Evolutionary conservation across 108 stramenopile genomes (phyloP), one percentile per base, ranked within the genome.

Genomic region (Discostella pseudostelligera): DNA sequence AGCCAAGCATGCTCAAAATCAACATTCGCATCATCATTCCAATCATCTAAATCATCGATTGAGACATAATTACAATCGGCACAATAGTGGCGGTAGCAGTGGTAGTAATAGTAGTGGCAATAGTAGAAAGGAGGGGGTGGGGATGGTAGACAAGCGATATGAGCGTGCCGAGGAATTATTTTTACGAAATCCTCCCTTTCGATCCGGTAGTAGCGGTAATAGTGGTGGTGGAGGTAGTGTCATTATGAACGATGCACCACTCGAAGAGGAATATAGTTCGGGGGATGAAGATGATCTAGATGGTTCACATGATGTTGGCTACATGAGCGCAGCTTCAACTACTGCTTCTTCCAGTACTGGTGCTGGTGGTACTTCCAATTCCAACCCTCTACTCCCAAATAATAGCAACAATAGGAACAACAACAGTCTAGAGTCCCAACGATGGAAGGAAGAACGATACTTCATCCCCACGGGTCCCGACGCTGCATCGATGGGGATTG

Each of bases 211-310:
- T 29, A 56, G 19, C 10, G 58, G 16, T 5, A 24, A 29, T 36
- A 24, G 0, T 46, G 47, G 61, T 11, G 46, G 46, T 24, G 32
- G 46, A 28, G 48, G 12, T n/a, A n/a, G n/a, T n/a, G n/a, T n/a
- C n/a, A n/a, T n/a, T 28, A 25, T 7, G 53, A 11, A 24, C 24
- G 59, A 21, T 21, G 39, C 17, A 21, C 7, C 55, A 21, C 5
- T 36, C 8, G 69, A 65, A 20, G 78, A 78, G 13, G 67, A 62
- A 19, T 74, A 71, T 24, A 64, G 61, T 17, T 78, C 78, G 37
- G 78, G 72, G 25, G 78, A 78, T 32, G 78, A 78, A 3, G 78
- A 78, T 54, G 78, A 78, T 22, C 69, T 62, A 25, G 68, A 69
- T 17, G 58, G 14, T 21, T 39, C 57, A 1, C 20, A 49, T 35